These are phyloP conservation scores for Podaxis sp. DNA, from an alignment of 768 basidiomycete species.

Conservation along the genomic window DNA sequence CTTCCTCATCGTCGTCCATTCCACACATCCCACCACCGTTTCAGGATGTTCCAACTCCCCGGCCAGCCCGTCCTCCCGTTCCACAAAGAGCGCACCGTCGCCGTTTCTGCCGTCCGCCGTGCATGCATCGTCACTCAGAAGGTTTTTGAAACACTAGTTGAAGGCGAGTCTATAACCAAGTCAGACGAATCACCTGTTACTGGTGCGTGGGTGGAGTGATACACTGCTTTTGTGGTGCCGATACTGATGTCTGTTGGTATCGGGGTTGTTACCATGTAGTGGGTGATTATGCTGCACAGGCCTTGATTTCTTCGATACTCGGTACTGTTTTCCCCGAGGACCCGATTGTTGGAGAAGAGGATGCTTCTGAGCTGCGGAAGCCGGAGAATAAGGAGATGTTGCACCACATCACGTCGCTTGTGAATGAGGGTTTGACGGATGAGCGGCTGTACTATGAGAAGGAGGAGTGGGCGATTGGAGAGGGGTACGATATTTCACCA, in stretches of 20 bases:
- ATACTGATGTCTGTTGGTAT: not conserved
- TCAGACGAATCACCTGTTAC: constrained; percentile 92
- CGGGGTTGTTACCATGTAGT: constrained; percentile 43
- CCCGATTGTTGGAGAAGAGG: constrained; percentile 93
- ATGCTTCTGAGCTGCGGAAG: constrained; percentile 73
- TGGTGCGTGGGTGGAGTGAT: constrained; percentile 39
- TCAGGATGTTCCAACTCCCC: not conserved
- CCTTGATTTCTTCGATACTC: constrained; percentile 84
- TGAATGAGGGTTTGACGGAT: constrained; percentile 72
- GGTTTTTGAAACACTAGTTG: constrained; percentile 84
- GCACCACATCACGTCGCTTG: constrained; percentile 74
- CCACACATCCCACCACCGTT: not conserved
- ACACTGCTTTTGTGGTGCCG: not conserved
- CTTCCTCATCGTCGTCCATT: not conserved
- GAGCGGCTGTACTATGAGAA: constrained; percentile 58
- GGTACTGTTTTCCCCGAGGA: constrained; percentile 77
- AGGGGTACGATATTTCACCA: constrained; percentile 48
- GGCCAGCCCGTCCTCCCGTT: constrained; percentile 2
- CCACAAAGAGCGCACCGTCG: constrained; percentile 41
- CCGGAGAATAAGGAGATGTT: constrained; percentile 45
- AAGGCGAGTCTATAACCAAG: constrained; percentile 85
- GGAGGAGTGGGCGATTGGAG: constrained; percentile 72
- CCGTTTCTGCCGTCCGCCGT: constrained; percentile 82
- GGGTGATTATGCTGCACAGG: constrained; percentile 93
- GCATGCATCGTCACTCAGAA: constrained; percentile 82